phyloP scores from a whole-genome alignment of 306 rosid genomes.

The Quercus robur region DNA sequence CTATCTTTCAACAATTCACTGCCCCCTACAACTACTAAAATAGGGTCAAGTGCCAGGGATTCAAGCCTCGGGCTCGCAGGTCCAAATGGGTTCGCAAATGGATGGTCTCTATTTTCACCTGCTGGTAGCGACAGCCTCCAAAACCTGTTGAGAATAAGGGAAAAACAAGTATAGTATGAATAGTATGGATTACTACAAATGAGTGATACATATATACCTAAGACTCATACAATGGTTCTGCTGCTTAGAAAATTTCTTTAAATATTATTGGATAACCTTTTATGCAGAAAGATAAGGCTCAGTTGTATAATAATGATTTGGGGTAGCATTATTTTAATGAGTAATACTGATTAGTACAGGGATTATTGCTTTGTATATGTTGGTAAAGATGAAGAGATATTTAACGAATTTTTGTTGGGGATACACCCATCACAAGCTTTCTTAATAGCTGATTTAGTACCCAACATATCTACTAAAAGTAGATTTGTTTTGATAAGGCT shows the following conservation, averaged over 20 bases:
- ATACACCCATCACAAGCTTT: background rate
- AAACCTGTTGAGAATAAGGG: slow-evolving; percentile 41
- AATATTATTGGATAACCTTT: too few species aligned
- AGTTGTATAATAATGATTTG: slow-evolving; percentile 4
- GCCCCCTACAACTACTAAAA: slow-evolving; percentile 69
- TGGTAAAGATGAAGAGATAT: too few species aligned
- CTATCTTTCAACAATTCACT: slow-evolving; percentile 81
- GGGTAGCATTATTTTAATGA: background rate
- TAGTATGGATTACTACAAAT: background rate
- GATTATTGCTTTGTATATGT: too few species aligned
- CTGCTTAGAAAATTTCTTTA: too few species aligned
- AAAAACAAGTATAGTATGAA: background rate
- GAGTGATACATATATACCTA: background rate
- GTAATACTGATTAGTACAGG: background rate
- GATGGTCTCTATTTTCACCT: slow-evolving; percentile 79
- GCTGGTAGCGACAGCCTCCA: slow-evolving; percentile 84
- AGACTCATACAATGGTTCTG: too few species aligned
- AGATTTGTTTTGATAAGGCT: background rate
- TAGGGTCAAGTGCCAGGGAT: slow-evolving; percentile 47
- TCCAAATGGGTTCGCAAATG: slow-evolving; percentile 83
- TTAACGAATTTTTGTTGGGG: too few species aligned
- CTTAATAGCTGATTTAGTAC: background rate
- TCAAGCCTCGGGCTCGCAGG: slow-evolving; percentile 41
- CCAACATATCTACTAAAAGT: background rate
- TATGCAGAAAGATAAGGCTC: background rate